Percentiles rank a stretch among this genome's conserved stretches.
These are phyloP conservation scores for Apiospora saccharicola DNA, from an alignment of 2,329 filamentous ascomycete genomes.

Conservation along the genomic window DNA sequence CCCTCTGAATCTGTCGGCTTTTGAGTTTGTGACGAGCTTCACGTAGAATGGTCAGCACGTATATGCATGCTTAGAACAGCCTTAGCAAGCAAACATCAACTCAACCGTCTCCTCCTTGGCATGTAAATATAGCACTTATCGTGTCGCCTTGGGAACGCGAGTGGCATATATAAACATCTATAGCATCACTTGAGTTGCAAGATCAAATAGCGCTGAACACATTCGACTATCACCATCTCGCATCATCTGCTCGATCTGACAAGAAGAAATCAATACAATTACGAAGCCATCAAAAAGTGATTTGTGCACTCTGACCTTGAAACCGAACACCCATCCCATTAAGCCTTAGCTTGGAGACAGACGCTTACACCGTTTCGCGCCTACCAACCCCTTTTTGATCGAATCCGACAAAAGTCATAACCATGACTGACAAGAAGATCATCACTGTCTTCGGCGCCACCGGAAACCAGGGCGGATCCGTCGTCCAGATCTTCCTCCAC, in stretches of 20 bases:
- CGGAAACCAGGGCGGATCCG: constrained; percentile 66
- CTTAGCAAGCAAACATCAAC: background rate
- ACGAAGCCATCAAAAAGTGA: background rate
- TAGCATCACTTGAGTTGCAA: background rate
- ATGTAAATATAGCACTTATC: background rate
- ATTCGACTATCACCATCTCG: background rate
- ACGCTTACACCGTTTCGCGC: background rate
- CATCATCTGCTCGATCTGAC: background rate
- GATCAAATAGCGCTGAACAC: background rate
- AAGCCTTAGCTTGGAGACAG: background rate
- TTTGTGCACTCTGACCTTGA: background rate
- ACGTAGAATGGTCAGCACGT: background rate
- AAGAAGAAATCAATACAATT: background rate
- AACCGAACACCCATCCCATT: background rate
- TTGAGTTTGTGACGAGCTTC: background rate
- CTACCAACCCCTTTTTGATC: background rate
- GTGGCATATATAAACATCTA: background rate
- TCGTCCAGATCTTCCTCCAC: constrained; percentile 52
- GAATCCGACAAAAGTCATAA: too few relatives aligned
- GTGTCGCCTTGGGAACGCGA: background rate
- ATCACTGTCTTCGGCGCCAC: constrained; percentile 67
- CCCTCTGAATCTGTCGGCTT: background rate
- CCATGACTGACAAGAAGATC: constrained; percentile 47
- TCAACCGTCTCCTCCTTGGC: background rate
- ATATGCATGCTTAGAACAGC: background rate